Evolutionary conservation across 148 eudicot species (phyloP).

Genomic region (Bassia scoparia): DNA sequence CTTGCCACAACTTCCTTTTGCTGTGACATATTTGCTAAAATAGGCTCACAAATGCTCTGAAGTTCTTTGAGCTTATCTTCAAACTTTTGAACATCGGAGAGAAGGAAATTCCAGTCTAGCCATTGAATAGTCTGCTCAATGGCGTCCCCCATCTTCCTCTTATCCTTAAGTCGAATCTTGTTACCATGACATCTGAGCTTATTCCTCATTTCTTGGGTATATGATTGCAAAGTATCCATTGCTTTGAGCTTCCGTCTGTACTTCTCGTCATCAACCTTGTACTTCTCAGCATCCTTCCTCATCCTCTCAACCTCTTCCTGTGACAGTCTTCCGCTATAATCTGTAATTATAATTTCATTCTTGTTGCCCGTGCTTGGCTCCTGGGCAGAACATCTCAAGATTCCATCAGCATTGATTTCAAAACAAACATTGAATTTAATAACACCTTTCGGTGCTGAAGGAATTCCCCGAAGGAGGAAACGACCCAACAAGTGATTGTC

Average conservation of each 20-base stretch:
- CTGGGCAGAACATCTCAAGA: neutral
- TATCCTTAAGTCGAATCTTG: neutral
- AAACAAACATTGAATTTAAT: neutral
- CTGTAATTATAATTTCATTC: neutral
- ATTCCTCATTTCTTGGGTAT: neutral
- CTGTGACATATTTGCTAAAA: neutral
- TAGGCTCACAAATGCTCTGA: neutral
- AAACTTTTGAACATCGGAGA: neutral
- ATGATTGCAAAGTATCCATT: neutral
- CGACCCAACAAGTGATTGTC: constrained; percentile 21
- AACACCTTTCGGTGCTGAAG: constrained; percentile 12
- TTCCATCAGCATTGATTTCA: constrained; percentile 15
- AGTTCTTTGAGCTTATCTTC: neutral
- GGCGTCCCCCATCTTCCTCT: neutral
- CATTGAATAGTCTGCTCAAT: neutral
- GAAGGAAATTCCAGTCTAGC: neutral
- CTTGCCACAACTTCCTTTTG: neutral
- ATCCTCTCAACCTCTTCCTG: constrained; percentile 11
- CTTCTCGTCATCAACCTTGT: constrained; percentile 6
- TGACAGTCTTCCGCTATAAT: constrained; percentile 14
- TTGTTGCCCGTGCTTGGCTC: neutral
- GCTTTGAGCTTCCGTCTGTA: neutral
- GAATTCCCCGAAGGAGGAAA: neutral
- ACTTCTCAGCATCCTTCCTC: constrained; percentile 9
- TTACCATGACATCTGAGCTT: neutral